Conservation (phyloP, 306 rosid species). For the Luffa aegyptiaca region DNA sequence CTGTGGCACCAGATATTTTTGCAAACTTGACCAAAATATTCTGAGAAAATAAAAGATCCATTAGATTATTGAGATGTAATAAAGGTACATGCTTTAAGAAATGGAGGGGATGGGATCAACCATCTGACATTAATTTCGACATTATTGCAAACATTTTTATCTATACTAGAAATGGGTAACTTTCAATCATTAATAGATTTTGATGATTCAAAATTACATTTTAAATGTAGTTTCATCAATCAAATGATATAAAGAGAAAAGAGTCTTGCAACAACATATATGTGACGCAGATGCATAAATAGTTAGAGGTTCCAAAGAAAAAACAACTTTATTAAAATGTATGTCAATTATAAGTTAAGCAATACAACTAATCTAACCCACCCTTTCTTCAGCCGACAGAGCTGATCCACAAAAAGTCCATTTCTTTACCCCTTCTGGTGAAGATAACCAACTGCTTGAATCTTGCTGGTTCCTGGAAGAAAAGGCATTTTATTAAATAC, state of each 20-base stretch:
- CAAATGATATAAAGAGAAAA: background rate
- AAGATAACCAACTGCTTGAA: conserved; percentile 19
- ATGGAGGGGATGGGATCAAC: background rate
- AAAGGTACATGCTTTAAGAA: background rate
- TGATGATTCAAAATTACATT: background rate
- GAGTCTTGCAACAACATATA: background rate
- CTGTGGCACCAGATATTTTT: conserved; percentile 39
- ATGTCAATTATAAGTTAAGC: background rate
- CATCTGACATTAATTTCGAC: background rate
- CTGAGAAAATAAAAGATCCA: conserved; percentile 22
- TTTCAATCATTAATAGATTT: background rate
- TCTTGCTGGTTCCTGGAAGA: conserved; percentile 33
- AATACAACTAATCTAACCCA: conserved; percentile 8
- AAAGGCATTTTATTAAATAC: conserved; percentile 8
- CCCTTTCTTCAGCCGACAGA: conserved; percentile 70
- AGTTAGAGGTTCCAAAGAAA: background rate
- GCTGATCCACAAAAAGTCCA: conserved; percentile 81
- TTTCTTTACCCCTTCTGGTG: conserved; percentile 16
- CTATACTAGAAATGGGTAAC: background rate
- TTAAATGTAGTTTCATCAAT: background rate
- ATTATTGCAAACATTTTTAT: background rate
- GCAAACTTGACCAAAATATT: conserved; percentile 48
- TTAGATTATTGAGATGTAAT: background rate
- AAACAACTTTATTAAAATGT: background rate
- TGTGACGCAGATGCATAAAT: background rate